These are phyloP conservation scores for Cymbopogon flexuosus DNA, from an alignment of 202 grass and related monocot species.

Conservation along the genomic window DNA sequence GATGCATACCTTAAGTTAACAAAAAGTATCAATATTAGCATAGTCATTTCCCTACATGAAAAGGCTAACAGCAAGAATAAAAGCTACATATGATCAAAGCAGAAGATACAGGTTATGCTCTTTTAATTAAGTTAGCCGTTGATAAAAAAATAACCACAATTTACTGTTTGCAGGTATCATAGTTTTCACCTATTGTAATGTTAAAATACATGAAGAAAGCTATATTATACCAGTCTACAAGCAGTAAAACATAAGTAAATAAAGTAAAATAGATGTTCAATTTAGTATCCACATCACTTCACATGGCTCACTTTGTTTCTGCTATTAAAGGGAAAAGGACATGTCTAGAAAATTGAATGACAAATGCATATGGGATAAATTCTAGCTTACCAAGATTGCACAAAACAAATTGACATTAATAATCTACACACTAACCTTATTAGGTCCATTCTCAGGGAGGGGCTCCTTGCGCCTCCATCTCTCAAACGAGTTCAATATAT, in stretches of 20 bases:
- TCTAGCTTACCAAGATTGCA: not conserved
- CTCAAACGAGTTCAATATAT: conserved; percentile 81
- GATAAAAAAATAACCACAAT: not conserved
- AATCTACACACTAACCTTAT: conserved; percentile 51
- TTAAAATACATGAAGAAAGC: not conserved
- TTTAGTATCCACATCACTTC: not conserved
- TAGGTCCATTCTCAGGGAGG: conserved; percentile 61
- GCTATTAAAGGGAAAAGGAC: not conserved
- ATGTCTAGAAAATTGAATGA: conserved; percentile 1
- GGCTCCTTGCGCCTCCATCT: conserved; percentile 85
- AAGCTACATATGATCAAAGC: not conserved
- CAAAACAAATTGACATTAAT: not conserved
- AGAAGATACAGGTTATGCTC: not conserved
- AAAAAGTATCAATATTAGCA: not conserved
- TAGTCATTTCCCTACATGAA: not conserved
- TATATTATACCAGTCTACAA: not conserved
- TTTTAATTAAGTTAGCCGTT: not conserved
- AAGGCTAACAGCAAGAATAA: not conserved
- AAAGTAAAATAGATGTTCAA: not conserved
- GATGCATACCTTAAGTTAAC: not conserved
- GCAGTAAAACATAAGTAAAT: not conserved
- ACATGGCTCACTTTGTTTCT: not conserved
- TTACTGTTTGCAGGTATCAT: not conserved
- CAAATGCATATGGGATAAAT: not conserved
- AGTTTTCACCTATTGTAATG: not conserved